These are phyloP conservation scores for Pythium brachiatum DNA, from an alignment of 352 stramenopile species.

Conservation along the genomic window DNA sequence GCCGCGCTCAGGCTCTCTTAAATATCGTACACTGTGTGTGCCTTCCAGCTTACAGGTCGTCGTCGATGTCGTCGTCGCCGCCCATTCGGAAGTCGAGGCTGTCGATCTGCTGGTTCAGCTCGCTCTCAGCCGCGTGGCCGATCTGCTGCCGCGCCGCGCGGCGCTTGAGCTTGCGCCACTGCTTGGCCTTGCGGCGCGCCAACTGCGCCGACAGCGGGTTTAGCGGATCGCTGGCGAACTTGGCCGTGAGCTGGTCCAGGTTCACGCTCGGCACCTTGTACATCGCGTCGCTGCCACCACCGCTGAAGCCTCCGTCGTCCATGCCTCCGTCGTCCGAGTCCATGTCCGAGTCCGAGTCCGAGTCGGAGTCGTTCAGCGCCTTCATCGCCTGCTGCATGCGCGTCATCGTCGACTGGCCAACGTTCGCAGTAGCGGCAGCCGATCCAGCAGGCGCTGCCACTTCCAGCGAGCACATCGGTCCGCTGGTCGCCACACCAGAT, in stretches of 20 bases:
- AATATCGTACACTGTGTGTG: not conserved
- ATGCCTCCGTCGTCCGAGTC: conserved; percentile 31
- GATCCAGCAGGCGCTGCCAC: conserved; percentile 17
- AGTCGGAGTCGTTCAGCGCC: conserved; percentile 49
- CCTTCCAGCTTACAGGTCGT: conserved; percentile 19
- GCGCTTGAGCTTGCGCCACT: conserved; percentile 76
- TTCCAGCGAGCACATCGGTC: conserved; percentile 47
- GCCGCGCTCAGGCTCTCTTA: conserved; percentile 1
- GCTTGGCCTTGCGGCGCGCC: conserved; percentile 63
- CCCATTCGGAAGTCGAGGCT: conserved; percentile 43
- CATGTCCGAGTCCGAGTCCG: conserved; percentile 49
- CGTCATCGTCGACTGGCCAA: conserved; percentile 17
- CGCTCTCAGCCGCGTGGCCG: conserved; percentile 43
- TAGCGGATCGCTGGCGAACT: conserved; percentile 52
- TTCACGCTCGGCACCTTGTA: conserved; percentile 25
- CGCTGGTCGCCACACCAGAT: conserved; percentile 9
- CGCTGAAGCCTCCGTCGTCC: conserved; percentile 20
- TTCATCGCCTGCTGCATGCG: conserved; percentile 36
- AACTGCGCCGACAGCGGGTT: conserved; percentile 57
- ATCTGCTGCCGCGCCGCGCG: conserved; percentile 59
- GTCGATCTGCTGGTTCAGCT: conserved; percentile 60
- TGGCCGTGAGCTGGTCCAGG: conserved; percentile 43
- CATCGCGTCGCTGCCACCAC: conserved; percentile 16
- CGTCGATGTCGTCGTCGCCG: conserved; percentile 22
- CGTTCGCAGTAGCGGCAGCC: conserved; percentile 8